Evolutionary conservation across 2,329 filamentous ascomycete species (phyloP).

Genomic region (Pseudogymnoascus sp.): DNA sequence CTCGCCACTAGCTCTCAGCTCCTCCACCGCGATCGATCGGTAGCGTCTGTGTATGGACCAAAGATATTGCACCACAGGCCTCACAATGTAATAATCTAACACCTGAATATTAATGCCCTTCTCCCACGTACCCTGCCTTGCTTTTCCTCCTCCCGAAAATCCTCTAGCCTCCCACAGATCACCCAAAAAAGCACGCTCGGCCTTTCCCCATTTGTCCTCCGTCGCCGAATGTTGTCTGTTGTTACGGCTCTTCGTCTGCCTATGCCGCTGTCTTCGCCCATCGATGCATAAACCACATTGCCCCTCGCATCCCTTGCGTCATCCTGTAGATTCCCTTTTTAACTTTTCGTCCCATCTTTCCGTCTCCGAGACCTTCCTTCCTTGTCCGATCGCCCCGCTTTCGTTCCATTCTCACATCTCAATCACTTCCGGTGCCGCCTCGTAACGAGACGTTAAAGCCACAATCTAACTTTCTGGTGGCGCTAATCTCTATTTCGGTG

Average conservation of each 20-base stretch:
- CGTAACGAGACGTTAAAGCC: background rate
- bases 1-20: constrained; percentile 7
- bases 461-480: background rate
- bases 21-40: constrained; percentile 4
- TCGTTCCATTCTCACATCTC: constrained; percentile 9
- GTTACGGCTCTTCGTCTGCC: background rate
- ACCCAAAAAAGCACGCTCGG: background rate
- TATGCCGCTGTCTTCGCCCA: constrained; percentile 1
- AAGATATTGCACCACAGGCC: constrained; percentile 7
- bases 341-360: background rate
- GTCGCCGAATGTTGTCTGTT: background rate
- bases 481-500: constrained; percentile 2
- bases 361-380: constrained; percentile 1
- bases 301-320: constrained; percentile 2
- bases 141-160: background rate
- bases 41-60: background rate
- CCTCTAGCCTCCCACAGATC: constrained; percentile 5
- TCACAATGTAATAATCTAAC: background rate
- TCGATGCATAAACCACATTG: constrained; percentile 1
- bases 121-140: background rate
- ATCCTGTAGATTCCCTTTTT: constrained; percentile 8
- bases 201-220: background rate
- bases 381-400: constrained; percentile 3
- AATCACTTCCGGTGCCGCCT: background rate
- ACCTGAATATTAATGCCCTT: constrained; percentile 2